A percentile compares a stretch with the other conserved stretches of the same genome.
Evolutionary conservation across 2,329 filamentous ascomycete genomes (phyloP).

Genomic region (Achaetomium macrosporum): DNA sequence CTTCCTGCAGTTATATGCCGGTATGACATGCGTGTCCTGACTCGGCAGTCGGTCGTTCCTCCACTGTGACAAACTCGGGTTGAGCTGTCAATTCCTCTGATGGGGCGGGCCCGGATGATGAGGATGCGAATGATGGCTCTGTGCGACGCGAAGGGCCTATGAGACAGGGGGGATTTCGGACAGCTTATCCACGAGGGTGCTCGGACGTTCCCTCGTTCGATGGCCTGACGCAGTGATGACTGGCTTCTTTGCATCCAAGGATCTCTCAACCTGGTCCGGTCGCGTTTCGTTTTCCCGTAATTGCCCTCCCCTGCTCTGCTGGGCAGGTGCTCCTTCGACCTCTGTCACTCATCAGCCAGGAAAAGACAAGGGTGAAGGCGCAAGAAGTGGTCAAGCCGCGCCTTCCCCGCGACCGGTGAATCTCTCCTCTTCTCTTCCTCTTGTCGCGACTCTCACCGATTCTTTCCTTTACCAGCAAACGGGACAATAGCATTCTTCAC

Average conservation of each 20-base stretch:
- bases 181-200: not conserved
- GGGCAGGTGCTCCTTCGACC: not conserved
- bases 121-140: not conserved
- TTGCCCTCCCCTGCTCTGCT: conserved; percentile 12
- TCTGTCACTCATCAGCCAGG: conserved; percentile 15
- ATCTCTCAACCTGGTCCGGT: conserved; percentile 4
- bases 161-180: not conserved
- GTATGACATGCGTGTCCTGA: not conserved
- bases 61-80: not conserved
- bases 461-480: conserved; percentile 20
- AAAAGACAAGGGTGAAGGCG: conserved; percentile 5
- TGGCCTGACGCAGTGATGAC: conserved; percentile 4
- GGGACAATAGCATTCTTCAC: conserved; percentile 22
- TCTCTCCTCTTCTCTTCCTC: conserved; percentile 23
- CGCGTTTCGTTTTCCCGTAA: conserved; percentile 13
- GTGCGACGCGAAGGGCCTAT: conserved; percentile 3
- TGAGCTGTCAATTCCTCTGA: not conserved
- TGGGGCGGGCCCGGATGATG: not conserved
- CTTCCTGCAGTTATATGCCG: not conserved
- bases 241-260: not conserved
- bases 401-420: conserved; percentile 26
- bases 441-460: conserved; percentile 25
- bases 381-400: conserved; percentile 20
- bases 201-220: not conserved
- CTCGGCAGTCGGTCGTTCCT: too few relatives aligned